A percentile compares a stretch with the other conserved stretches of the same genome.
Conservation (phyloP, 352 stramenopile genomes). For the Pythium brassicae region DNA sequence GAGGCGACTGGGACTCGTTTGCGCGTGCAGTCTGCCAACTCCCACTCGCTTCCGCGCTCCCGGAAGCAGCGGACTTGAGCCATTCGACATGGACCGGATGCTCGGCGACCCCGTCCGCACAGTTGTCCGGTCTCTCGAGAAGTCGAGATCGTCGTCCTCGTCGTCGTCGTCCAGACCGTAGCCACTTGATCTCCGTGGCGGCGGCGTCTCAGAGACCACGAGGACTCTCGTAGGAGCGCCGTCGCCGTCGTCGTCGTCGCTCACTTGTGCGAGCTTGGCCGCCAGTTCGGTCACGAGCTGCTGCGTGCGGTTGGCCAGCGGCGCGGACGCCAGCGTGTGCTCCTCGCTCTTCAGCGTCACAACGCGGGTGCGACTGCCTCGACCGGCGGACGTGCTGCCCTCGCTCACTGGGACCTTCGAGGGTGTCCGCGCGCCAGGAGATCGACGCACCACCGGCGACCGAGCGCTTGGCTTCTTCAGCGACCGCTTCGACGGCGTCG, state of each 20-base stretch:
- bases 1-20: background rate
- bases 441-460: background rate
- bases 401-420: background rate
- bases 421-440: background rate
- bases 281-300: slow-evolving; percentile 6
- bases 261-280: slow-evolving; percentile 4
- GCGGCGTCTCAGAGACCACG: no score
- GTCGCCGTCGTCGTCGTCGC: background rate
- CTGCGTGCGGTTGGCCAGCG: background rate
- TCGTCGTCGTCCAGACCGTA: background rate
- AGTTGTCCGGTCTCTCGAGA: background rate
- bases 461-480: background rate
- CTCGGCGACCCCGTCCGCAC: background rate
- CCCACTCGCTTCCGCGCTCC: background rate
- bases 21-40: background rate
- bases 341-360: background rate
- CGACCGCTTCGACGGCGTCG: background rate
- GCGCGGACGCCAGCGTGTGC: background rate
- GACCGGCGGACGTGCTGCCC: background rate
- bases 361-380: background rate
- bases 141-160: slow-evolving; percentile 2
- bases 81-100: background rate
- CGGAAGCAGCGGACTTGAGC: slow-evolving; percentile 3
- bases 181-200: background rate
- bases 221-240: no score